Base-by-base conservation (phyloP, 1,284 basidiomycete genomes). In the Vanrija sp. region DNA sequence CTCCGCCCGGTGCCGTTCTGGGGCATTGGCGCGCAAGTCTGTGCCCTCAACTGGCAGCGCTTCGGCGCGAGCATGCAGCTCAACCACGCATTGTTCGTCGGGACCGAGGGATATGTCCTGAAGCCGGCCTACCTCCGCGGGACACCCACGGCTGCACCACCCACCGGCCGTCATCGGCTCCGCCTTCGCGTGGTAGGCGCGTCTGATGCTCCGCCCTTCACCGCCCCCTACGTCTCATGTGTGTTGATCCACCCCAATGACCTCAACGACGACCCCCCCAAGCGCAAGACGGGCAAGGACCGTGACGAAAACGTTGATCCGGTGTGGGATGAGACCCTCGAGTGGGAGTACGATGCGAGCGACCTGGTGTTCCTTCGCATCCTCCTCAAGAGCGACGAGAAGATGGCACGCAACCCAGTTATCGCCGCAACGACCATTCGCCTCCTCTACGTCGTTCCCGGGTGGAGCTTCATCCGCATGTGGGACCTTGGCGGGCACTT, bases 21-120 rank as follows among this genome's bases (percentile, higher is more conserved):
- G 95, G 84, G 85, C 0, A 84, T 86, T 1, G 95, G 95, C 0
- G 85, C 86, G 15, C 95, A 98, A 73, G 76, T 98, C 16, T 93
- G 96, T 0, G 92, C 95, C 9, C 82, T 98, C 56, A 99, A 99
- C 73, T 98, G 93, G 90, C 96, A 99, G 75, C 98, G 92, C 0
- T 87, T 87, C 64, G 91, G 89, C 89, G 64, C 53, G 14, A 62
- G 63, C 23, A 60, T 75, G 49, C 74, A 76, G 79, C 87, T 97
- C 71, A 98, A 97, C 68, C 85, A 89, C 63, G 89, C 93, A 14
- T 90, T 98, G 88, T 98, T 98, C 63, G 78, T 78, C 59, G 88
- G 87, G 4, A 82, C 85, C 16, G 82, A 83, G 12, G 95, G 96
- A 1, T 98, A 91, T 68, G 86, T 98, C 6, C 81, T 97, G 42